Conservation (phyloP, 2,329 filamentous ascomycete species). For the Xylariaceae sp. region DNA sequence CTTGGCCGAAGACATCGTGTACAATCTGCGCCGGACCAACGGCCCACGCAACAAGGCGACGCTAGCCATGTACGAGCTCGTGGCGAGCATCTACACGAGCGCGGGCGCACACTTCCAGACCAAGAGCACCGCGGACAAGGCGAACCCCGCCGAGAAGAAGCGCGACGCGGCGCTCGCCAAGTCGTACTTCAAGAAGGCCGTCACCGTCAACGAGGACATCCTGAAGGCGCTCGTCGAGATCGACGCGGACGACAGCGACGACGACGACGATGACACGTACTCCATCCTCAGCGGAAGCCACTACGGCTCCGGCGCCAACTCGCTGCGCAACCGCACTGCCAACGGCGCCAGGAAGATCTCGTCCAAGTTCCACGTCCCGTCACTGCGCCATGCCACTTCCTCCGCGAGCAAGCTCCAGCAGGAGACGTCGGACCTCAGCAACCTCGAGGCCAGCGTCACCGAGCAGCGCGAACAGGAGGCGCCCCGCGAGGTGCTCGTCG, state of each 20-base stretch:
- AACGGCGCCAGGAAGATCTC: conserved; percentile 4
- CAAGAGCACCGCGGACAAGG: conserved; percentile 4
- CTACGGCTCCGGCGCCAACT: conserved; percentile 10
- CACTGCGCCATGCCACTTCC: too few relatives aligned
- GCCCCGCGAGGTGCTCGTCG: conserved; percentile 10
- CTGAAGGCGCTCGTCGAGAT: conserved; percentile 13
- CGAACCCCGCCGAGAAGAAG: conserved; percentile 8
- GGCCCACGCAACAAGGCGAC: conserved; percentile 13
- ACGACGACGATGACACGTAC: conserved; percentile 14
- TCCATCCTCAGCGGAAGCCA: conserved; percentile 9
- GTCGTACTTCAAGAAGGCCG: conserved; percentile 14
- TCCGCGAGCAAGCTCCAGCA: too few relatives aligned
- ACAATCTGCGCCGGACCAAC: conserved; percentile 13
- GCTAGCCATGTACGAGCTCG: conserved; percentile 13
- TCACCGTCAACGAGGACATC: conserved; percentile 14
- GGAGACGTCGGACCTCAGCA: too few relatives aligned
- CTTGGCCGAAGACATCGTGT: conserved; percentile 16
- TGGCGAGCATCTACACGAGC: conserved; percentile 16
- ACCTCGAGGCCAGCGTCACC: background rate
- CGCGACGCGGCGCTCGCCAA: conserved; percentile 8
- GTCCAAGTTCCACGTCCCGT: conserved; percentile 4
- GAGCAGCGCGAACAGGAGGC: conserved; percentile 5
- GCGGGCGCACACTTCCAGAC: conserved; percentile 7
- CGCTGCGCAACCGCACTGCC: too few relatives aligned
- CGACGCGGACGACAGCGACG: conserved; percentile 14